These are phyloP conservation scores for Porpolomopsis calyptriformis DNA, from an alignment of 768 basidiomycete genomes.

Conservation along the genomic window DNA sequence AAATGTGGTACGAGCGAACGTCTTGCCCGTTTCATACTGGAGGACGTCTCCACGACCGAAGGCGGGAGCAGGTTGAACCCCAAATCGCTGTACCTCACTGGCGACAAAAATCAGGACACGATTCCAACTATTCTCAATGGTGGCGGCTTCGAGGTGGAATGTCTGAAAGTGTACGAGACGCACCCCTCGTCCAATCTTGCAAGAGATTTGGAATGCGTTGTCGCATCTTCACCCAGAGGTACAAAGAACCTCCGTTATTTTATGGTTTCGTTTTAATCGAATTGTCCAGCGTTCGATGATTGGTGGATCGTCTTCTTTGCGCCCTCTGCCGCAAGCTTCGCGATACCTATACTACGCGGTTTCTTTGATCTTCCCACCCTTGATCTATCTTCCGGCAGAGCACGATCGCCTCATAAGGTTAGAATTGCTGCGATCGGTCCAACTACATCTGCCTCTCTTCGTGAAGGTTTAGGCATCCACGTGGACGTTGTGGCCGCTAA, in stretches of 20 bases:
- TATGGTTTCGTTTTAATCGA: background rate
- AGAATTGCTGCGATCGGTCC: conserved; percentile 58
- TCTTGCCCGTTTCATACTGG: conserved; percentile 55
- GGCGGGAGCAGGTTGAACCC: conserved; percentile 7
- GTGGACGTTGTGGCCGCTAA: conserved; percentile 48
- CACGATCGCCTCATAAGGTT: conserved; percentile 9
- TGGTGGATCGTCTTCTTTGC: conserved; percentile 76
- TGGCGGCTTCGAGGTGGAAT: conserved; percentile 33
- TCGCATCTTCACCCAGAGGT: conserved; percentile 13
- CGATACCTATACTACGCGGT: conserved; percentile 38
- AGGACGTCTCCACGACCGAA: conserved; percentile 19
- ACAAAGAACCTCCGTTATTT: background rate
- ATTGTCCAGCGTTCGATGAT: conserved; percentile 11
- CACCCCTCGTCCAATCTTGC: conserved; percentile 42
- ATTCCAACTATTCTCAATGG: conserved; percentile 39
- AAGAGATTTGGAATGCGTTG: conserved; percentile 24
- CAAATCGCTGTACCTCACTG: conserved; percentile 63
- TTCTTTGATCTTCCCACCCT: conserved; percentile 31
- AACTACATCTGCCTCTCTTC: conserved; percentile 47
- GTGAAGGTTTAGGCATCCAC: conserved; percentile 29
- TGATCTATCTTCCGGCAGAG: background rate
- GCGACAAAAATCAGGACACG: conserved; percentile 78
- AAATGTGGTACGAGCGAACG: conserved; percentile 54
- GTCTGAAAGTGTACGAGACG: conserved; percentile 65
- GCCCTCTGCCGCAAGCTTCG: conserved; percentile 56